Evolutionary conservation across 257 asterid genomes (phyloP).

Genomic region (Gentiana macrophylla): DNA sequence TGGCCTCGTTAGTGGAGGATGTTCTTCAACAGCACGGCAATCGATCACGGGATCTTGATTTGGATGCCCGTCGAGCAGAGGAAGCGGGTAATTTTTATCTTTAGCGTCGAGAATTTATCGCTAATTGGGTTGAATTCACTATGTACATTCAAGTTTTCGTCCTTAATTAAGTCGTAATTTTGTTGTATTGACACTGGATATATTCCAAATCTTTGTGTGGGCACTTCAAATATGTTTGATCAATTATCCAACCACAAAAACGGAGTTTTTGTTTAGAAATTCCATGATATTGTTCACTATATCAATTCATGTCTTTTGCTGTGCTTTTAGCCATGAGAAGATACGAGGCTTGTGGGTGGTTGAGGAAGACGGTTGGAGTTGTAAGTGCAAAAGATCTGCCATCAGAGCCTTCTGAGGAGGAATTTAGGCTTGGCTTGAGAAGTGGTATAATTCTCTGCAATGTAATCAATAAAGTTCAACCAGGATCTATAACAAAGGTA

Average conservation of each 20-base stretch:
- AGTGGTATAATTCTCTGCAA: conserved; percentile 93
- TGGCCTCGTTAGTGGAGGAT: conserved; percentile 85
- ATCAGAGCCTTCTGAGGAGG: conserved; percentile 96
- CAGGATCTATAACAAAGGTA: conserved; percentile 89
- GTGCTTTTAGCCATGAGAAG: conserved; percentile 58
- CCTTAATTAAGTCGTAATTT: too few relatives aligned
- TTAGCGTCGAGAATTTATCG: too few relatives aligned
- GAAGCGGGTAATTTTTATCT: conserved; percentile 63
- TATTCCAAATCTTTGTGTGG: too few relatives aligned
- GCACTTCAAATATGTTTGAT: too few relatives aligned
- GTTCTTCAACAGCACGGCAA: conserved; percentile 88
- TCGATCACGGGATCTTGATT: conserved; percentile 68
- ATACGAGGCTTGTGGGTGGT: conserved; percentile 85
- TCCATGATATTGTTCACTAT: too few relatives aligned
- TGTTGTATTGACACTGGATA: too few relatives aligned
- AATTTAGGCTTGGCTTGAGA: conserved; percentile 78
- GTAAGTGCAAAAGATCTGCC: conserved; percentile 90
- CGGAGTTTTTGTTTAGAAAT: too few relatives aligned
- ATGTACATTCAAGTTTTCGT: too few relatives aligned
- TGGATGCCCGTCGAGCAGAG: conserved; percentile 87
- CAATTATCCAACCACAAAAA: too few relatives aligned
- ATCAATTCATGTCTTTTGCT: not conserved
- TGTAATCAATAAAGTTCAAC: conserved; percentile 74
- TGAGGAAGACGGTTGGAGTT: conserved; percentile 78
- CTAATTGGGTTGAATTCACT: too few relatives aligned